Conservation (phyloP, 176 grass and related monocot genomes). For the Carex parvula region DNA sequence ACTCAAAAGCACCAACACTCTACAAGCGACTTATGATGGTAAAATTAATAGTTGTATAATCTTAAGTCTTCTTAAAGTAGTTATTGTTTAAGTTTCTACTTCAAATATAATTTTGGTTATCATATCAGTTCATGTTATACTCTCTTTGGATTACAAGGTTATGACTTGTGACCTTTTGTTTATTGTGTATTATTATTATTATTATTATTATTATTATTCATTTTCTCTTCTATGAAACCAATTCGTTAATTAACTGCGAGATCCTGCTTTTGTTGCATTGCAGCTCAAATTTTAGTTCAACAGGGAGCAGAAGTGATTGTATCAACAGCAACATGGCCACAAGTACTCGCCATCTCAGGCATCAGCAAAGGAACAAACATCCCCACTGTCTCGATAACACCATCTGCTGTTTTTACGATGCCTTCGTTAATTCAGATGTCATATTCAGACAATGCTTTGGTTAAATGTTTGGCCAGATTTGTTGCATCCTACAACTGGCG, state of each 20-base stretch:
- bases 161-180: too few species aligned
- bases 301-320: slow-evolving; percentile 32
- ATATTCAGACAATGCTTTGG: not conserved
- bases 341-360: slow-evolving; percentile 9
- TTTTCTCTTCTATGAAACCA: too few species aligned
- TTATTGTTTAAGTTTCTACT: not conserved
- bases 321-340: slow-evolving; percentile 29
- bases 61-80: not conserved
- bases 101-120: not conserved
- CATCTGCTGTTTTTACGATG: not conserved
- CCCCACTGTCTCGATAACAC: slow-evolving; percentile 13
- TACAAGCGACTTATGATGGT: not conserved
- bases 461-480: slow-evolving; percentile 24
- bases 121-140: not conserved
- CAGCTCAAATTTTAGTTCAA: slow-evolving; percentile 22
- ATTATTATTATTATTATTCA: too few species aligned
- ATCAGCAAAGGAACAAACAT: not conserved
- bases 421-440: slow-evolving; percentile 31
- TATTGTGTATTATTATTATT: too few species aligned
- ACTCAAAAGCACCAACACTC: not conserved
- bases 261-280: not conserved
- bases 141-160: not conserved
- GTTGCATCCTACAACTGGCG: slow-evolving; percentile 34
- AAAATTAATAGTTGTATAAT: not conserved
- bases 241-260: not conserved